Evolutionary conservation across 257 asterid species (phyloP).

Genomic region (Forsythia suspensa): DNA sequence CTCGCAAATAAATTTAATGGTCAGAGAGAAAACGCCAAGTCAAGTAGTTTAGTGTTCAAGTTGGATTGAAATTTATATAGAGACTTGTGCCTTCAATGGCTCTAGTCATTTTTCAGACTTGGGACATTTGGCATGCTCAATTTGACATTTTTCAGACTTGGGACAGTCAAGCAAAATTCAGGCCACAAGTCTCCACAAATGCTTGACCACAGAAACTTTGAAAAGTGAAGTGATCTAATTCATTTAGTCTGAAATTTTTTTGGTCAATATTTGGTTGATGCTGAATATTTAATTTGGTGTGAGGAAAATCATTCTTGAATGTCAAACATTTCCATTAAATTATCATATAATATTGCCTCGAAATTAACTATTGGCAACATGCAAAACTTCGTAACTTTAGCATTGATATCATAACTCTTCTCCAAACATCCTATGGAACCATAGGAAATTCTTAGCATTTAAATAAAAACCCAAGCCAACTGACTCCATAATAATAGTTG

Average conservation of each 20-base stretch:
- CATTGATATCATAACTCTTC: neutral
- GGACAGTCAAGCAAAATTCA: conserved; percentile 6
- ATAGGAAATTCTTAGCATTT: neutral
- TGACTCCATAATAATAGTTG: neutral
- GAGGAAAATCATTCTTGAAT: neutral
- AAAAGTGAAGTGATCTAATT: neutral
- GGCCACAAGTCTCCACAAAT: neutral
- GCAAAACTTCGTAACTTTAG: neutral
- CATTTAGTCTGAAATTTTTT: neutral
- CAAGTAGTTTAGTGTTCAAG: conserved; percentile 3
- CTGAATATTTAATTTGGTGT: neutral
- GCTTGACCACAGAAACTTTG: neutral
- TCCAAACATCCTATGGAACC: neutral
- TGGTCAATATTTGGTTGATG: neutral
- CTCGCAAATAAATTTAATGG: neutral
- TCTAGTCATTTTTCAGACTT: neutral
- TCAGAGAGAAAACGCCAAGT: conserved; percentile 11
- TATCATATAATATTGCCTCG: neutral
- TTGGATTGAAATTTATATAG: neutral
- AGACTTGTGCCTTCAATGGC: neutral
- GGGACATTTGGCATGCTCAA: neutral
- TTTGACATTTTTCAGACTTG: no score
- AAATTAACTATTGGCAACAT: conserved; percentile 1
- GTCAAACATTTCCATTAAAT: neutral
- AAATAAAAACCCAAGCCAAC: neutral